Conservation (phyloP, 441 rosid species). For the Melastoma candidum region DNA sequence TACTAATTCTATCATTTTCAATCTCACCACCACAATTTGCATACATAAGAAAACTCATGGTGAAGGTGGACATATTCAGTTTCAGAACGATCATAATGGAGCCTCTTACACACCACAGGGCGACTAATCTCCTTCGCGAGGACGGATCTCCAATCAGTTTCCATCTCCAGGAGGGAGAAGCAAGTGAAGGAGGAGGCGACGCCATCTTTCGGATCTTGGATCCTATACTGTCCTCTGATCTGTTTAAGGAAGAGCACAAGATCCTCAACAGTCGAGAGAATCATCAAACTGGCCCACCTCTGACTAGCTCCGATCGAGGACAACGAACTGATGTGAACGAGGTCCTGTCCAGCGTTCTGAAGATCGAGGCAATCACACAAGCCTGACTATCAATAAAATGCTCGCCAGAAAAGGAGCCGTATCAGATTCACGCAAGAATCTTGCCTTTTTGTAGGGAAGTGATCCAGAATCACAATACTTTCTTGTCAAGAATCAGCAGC, state of each 20-base stretch:
- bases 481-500: too few relatives aligned
- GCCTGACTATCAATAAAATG: not conserved
- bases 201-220: slow-evolving; percentile 51
- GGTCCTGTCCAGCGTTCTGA: slow-evolving; percentile 42
- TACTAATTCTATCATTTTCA: not conserved
- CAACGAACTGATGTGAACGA: slow-evolving; percentile 52
- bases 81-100: slow-evolving; percentile 68
- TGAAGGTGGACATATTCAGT: slow-evolving; percentile 83
- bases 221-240: slow-evolving; percentile 23
- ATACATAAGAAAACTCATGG: slow-evolving; percentile 64
- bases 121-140: slow-evolving; percentile 49
- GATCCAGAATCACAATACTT: too few relatives aligned
- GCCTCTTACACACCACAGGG: slow-evolving; percentile 57
- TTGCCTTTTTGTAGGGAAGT: too few relatives aligned
- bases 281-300: slow-evolving; percentile 44
- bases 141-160: slow-evolving; percentile 39
- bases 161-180: slow-evolving; percentile 43
- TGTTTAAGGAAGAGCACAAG: slow-evolving; percentile 23
- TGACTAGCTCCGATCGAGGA: slow-evolving; percentile 59
- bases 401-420: not conserved
- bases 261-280: slow-evolving; percentile 31
- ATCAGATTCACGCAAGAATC: not conserved
- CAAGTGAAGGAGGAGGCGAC: slow-evolving; percentile 27
- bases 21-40: slow-evolving; percentile 48
- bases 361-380: slow-evolving; percentile 16